Evolutionary conservation across 306 rosid genomes (phyloP).

Genomic region (Prinsepia uniflora): DNA sequence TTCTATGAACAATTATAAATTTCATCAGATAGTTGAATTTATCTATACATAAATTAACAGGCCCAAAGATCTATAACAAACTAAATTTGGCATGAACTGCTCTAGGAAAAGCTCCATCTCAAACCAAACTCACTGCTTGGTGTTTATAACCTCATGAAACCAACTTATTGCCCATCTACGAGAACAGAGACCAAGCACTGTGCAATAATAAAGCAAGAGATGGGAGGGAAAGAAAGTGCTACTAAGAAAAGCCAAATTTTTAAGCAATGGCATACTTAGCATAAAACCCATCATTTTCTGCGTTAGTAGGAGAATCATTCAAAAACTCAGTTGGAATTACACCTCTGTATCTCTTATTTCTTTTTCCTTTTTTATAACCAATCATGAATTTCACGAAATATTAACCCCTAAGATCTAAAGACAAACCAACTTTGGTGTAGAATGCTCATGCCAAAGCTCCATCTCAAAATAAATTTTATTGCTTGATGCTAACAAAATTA

Average conservation of each 20-base stretch:
- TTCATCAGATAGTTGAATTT: background rate
- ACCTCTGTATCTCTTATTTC: background rate
- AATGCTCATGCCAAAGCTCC: background rate
- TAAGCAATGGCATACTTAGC: background rate
- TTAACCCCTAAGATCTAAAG: background rate
- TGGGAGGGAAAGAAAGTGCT: background rate
- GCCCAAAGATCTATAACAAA: background rate
- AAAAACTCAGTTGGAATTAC: background rate
- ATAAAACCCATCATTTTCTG: background rate
- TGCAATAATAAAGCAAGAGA: background rate
- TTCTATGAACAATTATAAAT: background rate
- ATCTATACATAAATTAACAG: background rate
- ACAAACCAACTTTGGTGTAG: background rate
- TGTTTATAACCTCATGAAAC: background rate
- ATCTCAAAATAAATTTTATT: background rate
- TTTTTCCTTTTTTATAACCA: background rate
- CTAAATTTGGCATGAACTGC: background rate
- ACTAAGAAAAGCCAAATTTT: background rate
- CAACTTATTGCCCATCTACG: slow-evolving; percentile 7
- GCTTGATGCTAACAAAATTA: slow-evolving; percentile 1
- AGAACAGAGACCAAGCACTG: background rate
- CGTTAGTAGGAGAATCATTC: slow-evolving; percentile 4
- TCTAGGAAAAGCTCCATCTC: background rate
- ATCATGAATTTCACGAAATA: background rate
- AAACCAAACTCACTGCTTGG: slow-evolving; percentile 4